Evolutionary conservation across 495 filamentous ascomycete genomes (phyloP), one percentile per base, ranked within the genome.

Genomic region (Xylaria castorea): DNA sequence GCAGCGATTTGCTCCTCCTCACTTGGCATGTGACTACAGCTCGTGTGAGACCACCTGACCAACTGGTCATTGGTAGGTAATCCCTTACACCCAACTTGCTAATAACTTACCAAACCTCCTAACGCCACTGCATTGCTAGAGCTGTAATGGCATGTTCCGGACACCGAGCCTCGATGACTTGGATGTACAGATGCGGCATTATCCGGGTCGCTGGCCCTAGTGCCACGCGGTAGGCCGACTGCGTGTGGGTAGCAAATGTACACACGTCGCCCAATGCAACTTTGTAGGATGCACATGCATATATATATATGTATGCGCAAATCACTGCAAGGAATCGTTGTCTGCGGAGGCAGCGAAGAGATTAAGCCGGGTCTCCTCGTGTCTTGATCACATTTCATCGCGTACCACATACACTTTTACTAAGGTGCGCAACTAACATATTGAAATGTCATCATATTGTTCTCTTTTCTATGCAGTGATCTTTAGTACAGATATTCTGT

Each of bases 1-100:
- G 20, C 58, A 38, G 20, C 58, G 34, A 36, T 61, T 32, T 22
- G 20, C 22, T 42, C 36, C 60, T n/a, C 60, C 55, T 36, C 34
- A 18, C 58, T 61, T 38, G 34, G 58, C 58, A 61, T 36, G 58
- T 61, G 58, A 61, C 58, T 38, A 20, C 58, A 7, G 9, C 34
- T n/a, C 20, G 34, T 61, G 12, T 16, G n/a, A 61, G 58, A 38
- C 34, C 58, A 38, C 30, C 58, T 38, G 58, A 61, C 27, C 25
- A 57, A 32, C 16, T 16, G 57, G 32, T 8, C 7, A 32, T 18
- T 57, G 51, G 25, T 57, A 30, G 18, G 11, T 53, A 53, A 58
- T 58, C 55, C 27, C 25, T 34, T 34, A 32, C 16, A 4, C 16
- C 25, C 30, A 60, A 18, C 3, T 60, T 60, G 55, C 27, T 32